Conservation (phyloP, 1,139 yeast genomes). For the Torulaspora globosa region DNA sequence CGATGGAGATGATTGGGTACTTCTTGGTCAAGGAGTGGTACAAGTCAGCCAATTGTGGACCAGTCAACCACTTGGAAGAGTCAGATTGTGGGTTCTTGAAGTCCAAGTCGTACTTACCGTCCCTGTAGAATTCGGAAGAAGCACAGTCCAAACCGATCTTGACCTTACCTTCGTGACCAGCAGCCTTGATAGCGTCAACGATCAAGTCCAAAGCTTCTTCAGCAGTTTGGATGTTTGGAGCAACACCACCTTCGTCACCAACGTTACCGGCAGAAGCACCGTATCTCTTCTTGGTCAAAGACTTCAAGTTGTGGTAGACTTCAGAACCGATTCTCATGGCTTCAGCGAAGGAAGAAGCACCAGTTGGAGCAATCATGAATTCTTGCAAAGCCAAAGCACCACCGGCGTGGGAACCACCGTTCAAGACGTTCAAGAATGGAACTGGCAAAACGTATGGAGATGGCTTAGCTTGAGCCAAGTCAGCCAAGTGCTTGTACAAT, state of each 20-base stretch:
- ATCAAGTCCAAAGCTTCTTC: conserved; percentile 94
- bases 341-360: conserved; percentile 82
- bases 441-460: conserved; percentile 85
- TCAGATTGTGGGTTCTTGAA: conserved; percentile 94
- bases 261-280: conserved; percentile 98
- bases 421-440: conserved; percentile 95
- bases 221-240: conserved; percentile 90
- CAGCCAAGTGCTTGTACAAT: conserved; percentile 79
- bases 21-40: conserved; percentile 73
- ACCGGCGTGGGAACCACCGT: conserved; percentile 99
- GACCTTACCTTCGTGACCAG: conserved; percentile 91
- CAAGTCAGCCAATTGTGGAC: conserved; percentile 77
- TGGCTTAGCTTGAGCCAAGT: conserved; percentile 53
- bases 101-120: conserved; percentile 93
- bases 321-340: conserved; percentile 94
- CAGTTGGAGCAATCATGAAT: conserved; percentile 95
- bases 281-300: conserved; percentile 84
- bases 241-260: conserved; percentile 99
- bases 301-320: conserved; percentile 91
- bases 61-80: conserved; percentile 81
- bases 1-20: conserved; percentile 95
- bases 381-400: conserved; percentile 98
- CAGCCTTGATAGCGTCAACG: conserved; percentile 75
- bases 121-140: conserved; percentile 93
- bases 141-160: conserved; percentile 93